Base-by-base conservation (phyloP, 208 protist species). In the Novymonas esmeraldas region DNA sequence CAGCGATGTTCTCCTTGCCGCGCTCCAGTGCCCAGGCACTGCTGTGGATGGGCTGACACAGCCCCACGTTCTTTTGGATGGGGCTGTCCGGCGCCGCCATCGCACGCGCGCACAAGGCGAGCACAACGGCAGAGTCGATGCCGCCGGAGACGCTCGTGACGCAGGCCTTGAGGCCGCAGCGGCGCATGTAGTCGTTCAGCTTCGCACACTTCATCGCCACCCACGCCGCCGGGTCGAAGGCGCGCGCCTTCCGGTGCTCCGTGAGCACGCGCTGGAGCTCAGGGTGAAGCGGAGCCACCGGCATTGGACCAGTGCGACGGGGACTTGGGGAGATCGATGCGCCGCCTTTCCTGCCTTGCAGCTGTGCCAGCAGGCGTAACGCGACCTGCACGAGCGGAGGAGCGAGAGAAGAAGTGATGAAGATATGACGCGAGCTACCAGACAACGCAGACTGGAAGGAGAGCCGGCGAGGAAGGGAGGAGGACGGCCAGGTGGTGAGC, bases 1-100 rank as follows among this genome's bases (percentile, higher is more conserved):
- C 67, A 1, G 81, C 75, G 60, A 92, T 90, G 59, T 95, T 91
- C 57, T 97, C 93, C 49, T 60, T 78, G 0, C 94, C 97, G 0
- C 96, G 79, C 36, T 90, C 78, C 45, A 97, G 76, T 2, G 96
- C 96, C 85, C 86, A 96, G 26, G 62, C 76, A 56, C 89, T 95
- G 70, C 92, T 96, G 75, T 97, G 82, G 42, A 98, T 99, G 9
- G 97, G 97, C 81, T 98, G 95, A 55, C 89, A 95, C 3, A 99
- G 20, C n/a, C 90, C 93, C 42, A 98, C 48, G 62, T 98, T 92
- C 64, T 92, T 91, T 34, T 82, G 28, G 62, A 98, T 97, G 16
- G 93, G 90, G 56, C 87, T 95, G 56, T 80, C 76, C 0, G 44
- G 42, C 41, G 70, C 64, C 44, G 70, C 36, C 80, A 84, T 84